Evolutionary conservation across 2,329 filamentous ascomycete species (phyloP), one percentile per base, ranked within the genome.

Genomic region (Volutella citrinella): DNA sequence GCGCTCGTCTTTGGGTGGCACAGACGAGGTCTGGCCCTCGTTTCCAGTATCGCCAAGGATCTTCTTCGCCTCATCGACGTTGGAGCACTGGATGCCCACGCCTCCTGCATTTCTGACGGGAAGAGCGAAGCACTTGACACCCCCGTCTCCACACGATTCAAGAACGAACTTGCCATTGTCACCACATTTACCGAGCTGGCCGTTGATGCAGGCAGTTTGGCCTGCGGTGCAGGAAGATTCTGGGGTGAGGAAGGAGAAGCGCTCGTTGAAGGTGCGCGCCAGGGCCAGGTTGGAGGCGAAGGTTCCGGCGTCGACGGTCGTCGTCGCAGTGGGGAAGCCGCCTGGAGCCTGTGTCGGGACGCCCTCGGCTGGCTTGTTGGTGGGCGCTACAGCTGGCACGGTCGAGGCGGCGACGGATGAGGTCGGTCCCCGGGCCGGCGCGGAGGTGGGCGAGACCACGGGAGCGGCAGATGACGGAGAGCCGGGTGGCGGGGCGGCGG

Each of bases 181-280:
- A 18, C 56, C 54, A 48, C 78, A 82, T 11, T 52, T 52, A n/a
- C 63, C 74, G 5, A 72, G 48, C 30, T 68, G 63, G 15, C 73
- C 70, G 11, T 61, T 52, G 27, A 80, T 68, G 34, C 77, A 81
- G 5, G 76, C 75, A 4, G 66, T 61, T 37, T 78, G 70, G 17
- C 60, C 61, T 2, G 51, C 33, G 0, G 46, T 50, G 49, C 77
- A 81, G 31, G 69, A 61, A 4, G 72, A 69, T 14, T 66, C 44
- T 6, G 64, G 56, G 1, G 65, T 69, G 20, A 75, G 56, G 3
- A 46, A 52, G 17, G 61, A 59, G 40, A 73, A 77, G 16, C 70
- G 42, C 9, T 56, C 42, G 52, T 81, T 80, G 47, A 72, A 66
- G 4, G 54, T 37, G 24, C 60, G 55, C 9, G 72, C 70, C 21